Evolutionary conservation across 345 rosid genomes (phyloP).

Genomic region (Camelina sativa): DNA sequence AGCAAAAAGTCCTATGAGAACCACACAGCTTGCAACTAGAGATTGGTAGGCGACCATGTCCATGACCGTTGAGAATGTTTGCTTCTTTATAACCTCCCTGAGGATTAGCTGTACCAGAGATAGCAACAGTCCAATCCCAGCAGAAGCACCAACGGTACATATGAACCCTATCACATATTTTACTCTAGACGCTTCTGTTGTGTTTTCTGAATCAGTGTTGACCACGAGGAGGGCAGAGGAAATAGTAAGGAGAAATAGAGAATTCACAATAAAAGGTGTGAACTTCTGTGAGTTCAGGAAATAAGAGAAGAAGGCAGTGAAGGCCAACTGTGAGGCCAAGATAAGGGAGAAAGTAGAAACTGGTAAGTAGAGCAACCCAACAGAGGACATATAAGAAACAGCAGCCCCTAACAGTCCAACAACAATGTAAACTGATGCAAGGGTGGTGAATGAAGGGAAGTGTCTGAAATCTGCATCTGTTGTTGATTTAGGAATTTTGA

Average conservation of each 20-base stretch:
- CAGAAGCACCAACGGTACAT: slow-evolving; percentile 56
- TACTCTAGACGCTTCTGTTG: slow-evolving; percentile 25
- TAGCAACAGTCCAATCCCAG: slow-evolving; percentile 49
- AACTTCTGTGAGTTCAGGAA: slow-evolving; percentile 56
- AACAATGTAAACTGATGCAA: slow-evolving; percentile 43
- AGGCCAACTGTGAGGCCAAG: slow-evolving; percentile 53
- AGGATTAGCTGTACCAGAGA: slow-evolving; percentile 52
- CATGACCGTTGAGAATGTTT: slow-evolving; percentile 44
- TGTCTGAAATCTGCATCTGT: not conserved
- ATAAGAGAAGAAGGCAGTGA: slow-evolving; percentile 60
- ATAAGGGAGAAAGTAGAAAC: slow-evolving; percentile 56
- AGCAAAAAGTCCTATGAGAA: slow-evolving; percentile 53
- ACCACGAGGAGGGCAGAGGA: slow-evolving; percentile 56
- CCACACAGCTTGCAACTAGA: slow-evolving; percentile 44
- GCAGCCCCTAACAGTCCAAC: slow-evolving; percentile 48
- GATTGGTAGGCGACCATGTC: slow-evolving; percentile 55
- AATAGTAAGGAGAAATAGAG: slow-evolving; percentile 53
- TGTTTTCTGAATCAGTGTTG: slow-evolving; percentile 26
- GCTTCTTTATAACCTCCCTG: slow-evolving; percentile 48
- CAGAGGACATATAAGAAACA: slow-evolving; percentile 46
- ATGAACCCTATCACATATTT: slow-evolving; percentile 49
- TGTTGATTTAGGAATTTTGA: slow-evolving; percentile 29
- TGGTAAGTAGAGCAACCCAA: slow-evolving; percentile 58
- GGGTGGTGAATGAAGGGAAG: slow-evolving; percentile 22
- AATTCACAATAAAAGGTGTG: slow-evolving; percentile 51